Evolutionary conservation across 805 yeast genomes (phyloP).

Genomic region (Metschnikowia dekortorum): DNA sequence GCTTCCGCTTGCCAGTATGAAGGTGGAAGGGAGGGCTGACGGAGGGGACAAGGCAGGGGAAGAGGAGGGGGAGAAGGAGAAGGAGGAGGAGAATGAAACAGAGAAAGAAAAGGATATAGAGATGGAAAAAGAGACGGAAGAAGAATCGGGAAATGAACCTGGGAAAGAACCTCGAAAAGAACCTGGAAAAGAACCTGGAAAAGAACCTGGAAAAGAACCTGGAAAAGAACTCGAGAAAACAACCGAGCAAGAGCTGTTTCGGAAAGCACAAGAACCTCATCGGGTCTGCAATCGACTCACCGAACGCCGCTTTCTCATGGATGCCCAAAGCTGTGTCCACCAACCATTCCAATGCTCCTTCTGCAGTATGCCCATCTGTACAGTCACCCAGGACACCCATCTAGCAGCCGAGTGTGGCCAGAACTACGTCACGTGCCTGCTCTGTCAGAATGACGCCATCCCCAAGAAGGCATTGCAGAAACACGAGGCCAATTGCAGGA

Average conservation of each 20-base stretch:
- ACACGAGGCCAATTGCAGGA: conserved; percentile 42
- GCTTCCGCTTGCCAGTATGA: conserved; percentile 16
- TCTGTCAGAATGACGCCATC: conserved; percentile 39
- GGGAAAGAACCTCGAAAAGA: too few species aligned
- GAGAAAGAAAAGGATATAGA: not conserved
- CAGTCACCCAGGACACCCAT: conserved; percentile 31
- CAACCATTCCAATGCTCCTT: conserved; percentile 28
- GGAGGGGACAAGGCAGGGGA: too few species aligned
- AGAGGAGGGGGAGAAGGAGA: not conserved
- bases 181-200: too few species aligned
- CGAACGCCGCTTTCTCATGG: conserved; percentile 21
- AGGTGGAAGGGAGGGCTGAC: not conserved
- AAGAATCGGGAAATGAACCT: too few species aligned
- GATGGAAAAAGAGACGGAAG: too few species aligned
- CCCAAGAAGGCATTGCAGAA: conserved; percentile 34
- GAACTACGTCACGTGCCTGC: conserved; percentile 38
- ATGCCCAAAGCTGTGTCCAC: conserved; percentile 36
- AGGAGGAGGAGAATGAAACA: not conserved
- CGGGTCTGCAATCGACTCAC: conserved; percentile 3
- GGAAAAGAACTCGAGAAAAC: too few species aligned
- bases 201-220: too few species aligned
- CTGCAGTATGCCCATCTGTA: conserved; percentile 29
- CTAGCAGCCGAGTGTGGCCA: conserved; percentile 34
- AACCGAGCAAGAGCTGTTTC: too few species aligned
- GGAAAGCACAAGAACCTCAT: too few species aligned